Conservation (phyloP, 164 flowering plant species). For the Berberis vulgaris region DNA sequence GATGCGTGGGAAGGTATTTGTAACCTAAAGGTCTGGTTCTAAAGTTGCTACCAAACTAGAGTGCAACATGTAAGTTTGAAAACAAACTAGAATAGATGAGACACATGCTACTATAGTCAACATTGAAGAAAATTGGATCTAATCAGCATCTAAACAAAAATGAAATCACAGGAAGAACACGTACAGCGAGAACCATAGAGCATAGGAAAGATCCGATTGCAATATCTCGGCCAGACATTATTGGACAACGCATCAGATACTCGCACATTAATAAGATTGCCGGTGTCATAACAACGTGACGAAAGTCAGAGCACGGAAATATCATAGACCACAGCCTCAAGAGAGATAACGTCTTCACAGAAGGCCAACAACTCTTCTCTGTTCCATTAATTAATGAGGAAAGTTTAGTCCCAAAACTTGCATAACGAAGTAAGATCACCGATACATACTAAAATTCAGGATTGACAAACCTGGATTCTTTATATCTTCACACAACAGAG, state of each 20-base stretch:
- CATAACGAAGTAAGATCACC: constrained; percentile 3
- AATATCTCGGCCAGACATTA: constrained; percentile 62
- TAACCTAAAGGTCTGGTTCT: no score
- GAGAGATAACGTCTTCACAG: constrained; percentile 69
- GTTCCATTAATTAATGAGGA: constrained; percentile 11
- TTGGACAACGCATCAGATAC: constrained; percentile 88
- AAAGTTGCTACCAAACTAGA: no score
- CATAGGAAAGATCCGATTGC: constrained; percentile 78
- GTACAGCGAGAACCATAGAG: constrained; percentile 79
- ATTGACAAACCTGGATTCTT: constrained; percentile 49
- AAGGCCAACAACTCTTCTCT: constrained; percentile 87
- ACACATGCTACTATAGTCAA: no score
- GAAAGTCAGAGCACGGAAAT: constrained; percentile 94
- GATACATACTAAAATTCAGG: constrained; percentile 3
- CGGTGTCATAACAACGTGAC: constrained; percentile 92
- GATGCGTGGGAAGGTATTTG: no score
- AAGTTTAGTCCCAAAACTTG: not conserved
- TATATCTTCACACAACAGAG: constrained; percentile 55
- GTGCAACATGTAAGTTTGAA: no score
- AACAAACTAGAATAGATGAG: no score
- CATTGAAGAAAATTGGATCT: not conserved
- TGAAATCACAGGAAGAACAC: constrained; percentile 8
- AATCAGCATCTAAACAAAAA: not conserved
- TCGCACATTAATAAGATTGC: constrained; percentile 79
- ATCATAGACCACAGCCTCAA: constrained; percentile 91